A percentile compares a stretch with the other conserved stretches of the same genome.
Conservation (phyloP, 73 alveolate species). For the Tetrahymena malaccensis region DNA sequence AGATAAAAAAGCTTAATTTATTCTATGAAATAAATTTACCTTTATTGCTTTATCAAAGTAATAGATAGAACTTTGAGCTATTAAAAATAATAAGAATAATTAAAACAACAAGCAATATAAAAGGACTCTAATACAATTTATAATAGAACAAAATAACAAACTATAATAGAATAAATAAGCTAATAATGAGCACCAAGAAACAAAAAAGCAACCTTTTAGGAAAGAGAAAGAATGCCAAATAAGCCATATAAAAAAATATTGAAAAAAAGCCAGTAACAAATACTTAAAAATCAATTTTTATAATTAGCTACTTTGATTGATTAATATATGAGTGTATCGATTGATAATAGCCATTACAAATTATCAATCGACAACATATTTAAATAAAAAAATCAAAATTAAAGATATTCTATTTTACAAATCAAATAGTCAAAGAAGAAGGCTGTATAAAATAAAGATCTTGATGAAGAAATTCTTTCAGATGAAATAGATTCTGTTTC, state of each 20-base stretch:
- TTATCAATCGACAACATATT: no score
- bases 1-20: not conserved
- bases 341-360: not conserved
- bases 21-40: not conserved
- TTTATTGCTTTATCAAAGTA: not conserved
- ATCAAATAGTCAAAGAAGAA: not conserved
- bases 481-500: not conserved
- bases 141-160: not conserved
- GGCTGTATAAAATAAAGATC: not conserved
- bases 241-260: not conserved
- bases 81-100: not conserved
- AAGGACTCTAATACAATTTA: not conserved
- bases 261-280: not conserved
- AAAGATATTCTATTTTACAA: not conserved
- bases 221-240: not conserved
- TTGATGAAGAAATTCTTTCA: not conserved
- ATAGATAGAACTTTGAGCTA: not conserved
- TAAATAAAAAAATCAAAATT: not conserved
- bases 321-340: not conserved
- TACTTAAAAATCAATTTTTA: not conserved
- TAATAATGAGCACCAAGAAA: not conserved
- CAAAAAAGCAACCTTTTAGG: not conserved
- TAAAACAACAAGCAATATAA: not conserved
- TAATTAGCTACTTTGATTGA: not conserved
- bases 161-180: not conserved